A percentile compares a stretch with the other conserved stretches of the same genome.
Conservation (phyloP, 1,139 yeast genomes). For the Magnusiomyces paraingens region DNA sequence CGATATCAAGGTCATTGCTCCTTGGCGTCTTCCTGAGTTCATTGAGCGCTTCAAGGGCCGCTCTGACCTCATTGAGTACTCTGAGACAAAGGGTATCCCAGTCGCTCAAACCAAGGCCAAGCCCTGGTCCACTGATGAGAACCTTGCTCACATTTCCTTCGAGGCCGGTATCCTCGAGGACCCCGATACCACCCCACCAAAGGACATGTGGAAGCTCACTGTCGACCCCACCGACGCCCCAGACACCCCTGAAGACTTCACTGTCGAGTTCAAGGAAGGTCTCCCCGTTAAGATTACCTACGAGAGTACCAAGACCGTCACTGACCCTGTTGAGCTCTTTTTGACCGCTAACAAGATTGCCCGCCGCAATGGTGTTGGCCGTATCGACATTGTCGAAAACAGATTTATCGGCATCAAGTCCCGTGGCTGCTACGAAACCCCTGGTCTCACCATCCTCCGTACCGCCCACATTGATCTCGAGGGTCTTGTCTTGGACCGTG, state of each 20-base stretch:
- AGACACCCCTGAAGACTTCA: slow-evolving; percentile 79
- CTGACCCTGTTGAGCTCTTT: slow-evolving; percentile 89
- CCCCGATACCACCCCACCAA: slow-evolving; percentile 98
- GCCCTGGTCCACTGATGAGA: slow-evolving; percentile 99
- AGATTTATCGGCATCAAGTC: slow-evolving; percentile 98
- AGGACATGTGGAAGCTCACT: slow-evolving; percentile 99
- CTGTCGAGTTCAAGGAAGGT: slow-evolving; percentile 79
- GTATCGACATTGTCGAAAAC: slow-evolving; percentile 97
- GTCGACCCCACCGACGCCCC: slow-evolving; percentile 96
- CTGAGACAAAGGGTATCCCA: slow-evolving; percentile 84
- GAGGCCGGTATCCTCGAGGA: slow-evolving; percentile 99
- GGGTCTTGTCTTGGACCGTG: slow-evolving; percentile 95
- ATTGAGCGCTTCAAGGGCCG: slow-evolving; percentile 97
- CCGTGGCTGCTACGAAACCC: slow-evolving; percentile 99
- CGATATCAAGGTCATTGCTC: slow-evolving; percentile 93
- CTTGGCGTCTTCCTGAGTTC: slow-evolving; percentile 97
- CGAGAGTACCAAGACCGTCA: slow-evolving; percentile 53
- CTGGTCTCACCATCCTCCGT: slow-evolving; percentile 93
- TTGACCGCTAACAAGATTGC: slow-evolving; percentile 90
- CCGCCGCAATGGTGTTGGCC: slow-evolving; percentile 98
- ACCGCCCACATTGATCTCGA: slow-evolving; percentile 91
- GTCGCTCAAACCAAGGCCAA: slow-evolving; percentile 96
- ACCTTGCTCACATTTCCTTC: slow-evolving; percentile 95
- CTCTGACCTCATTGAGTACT: slow-evolving; percentile 88
- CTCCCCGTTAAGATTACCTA: slow-evolving; percentile 75